Evolutionary conservation across 495 filamentous ascomycete genomes (phyloP), one percentile per base, ranked within the genome.

Genomic region (Cetradonia linearis): DNA sequence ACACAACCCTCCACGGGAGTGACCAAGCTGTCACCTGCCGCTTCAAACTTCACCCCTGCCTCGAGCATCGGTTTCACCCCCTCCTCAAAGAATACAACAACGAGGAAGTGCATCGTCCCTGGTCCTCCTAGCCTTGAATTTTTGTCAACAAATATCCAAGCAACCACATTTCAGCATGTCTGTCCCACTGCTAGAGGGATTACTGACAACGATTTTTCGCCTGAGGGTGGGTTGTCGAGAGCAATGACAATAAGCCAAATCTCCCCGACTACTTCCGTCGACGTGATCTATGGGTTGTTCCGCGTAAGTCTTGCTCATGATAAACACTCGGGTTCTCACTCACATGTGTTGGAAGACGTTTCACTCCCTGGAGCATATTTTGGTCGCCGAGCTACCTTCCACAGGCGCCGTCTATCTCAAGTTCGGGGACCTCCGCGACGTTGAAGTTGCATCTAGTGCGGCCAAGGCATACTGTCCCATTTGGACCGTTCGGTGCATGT

Each of bases 371-470:
- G 64, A 63, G 42, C 44, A 63, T 33, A 46, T 70, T 36, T 53
- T 63, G 11, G 37, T 63, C 33, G 34, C 56, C n/a, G 58, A 70
- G 18, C 28, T 70, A 33, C 18, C 60, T 38, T 64, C 71, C 23
- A 66, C 63, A 53, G 76, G 74, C 8, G 72, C 68, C 10, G 72
- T 83, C n/a, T 83, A 78, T 63, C 66, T 86, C 56, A 76, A 72
- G 5, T 79, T 85, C 62, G 68, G 73, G 16, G 79, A 87, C 62
- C 78, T 86, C 48, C 74, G 76, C 57, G 81, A 85, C 65, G 76
- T 81, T 33, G 76, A 70, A 46, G 73, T 73, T 25, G 71, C 76
- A 20, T 73, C 76, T 59, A 68, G 73, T 34, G 76, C 76, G 18
- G 63, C 80, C 47, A 67, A 72, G 9, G 63, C 74, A 36, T 67